phyloP scores from a whole-genome alignment of 2,329 filamentous ascomycete species.

The Penicillium sp. region DNA sequence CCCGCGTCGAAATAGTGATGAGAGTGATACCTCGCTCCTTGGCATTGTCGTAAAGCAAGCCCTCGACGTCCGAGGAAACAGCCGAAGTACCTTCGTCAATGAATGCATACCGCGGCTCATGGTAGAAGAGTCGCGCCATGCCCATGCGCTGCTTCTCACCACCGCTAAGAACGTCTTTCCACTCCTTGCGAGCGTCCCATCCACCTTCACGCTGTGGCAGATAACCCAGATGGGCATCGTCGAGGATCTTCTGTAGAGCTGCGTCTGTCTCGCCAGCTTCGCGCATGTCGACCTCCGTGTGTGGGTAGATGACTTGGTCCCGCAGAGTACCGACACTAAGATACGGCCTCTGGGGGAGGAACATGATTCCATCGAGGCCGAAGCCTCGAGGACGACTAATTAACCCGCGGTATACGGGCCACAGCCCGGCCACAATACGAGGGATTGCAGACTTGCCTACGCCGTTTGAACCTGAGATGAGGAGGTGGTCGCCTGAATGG shows the following conservation, averaged over 20 bases:
- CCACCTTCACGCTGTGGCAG: slow-evolving; percentile 88
- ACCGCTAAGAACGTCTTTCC: slow-evolving; percentile 96
- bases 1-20: slow-evolving; percentile 92
- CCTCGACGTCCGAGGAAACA: slow-evolving; percentile 91
- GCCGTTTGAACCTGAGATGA: slow-evolving; percentile 93
- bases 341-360: slow-evolving; percentile 90
- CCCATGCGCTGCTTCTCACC: slow-evolving; percentile 97
- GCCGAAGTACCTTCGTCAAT: slow-evolving; percentile 95
- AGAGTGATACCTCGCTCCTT: slow-evolving; percentile 93
- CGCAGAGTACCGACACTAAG: slow-evolving; percentile 87
- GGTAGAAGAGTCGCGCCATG: slow-evolving; percentile 85
- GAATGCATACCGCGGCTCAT: slow-evolving; percentile 91
- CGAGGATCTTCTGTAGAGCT: slow-evolving; percentile 73
- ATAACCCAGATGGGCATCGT: slow-evolving; percentile 83
- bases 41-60: slow-evolving; percentile 84
- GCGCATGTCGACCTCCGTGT: slow-evolving; percentile 91
- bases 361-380: slow-evolving; percentile 94
- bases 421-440: slow-evolving; percentile 83
- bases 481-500: slow-evolving; percentile 82
- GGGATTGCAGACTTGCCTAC: slow-evolving; percentile 89
- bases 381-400: slow-evolving; percentile 79
- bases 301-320: slow-evolving; percentile 97
- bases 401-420: slow-evolving; percentile 92
- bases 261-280: slow-evolving; percentile 73
- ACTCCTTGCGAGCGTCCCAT: slow-evolving; percentile 95